Conservation (phyloP, 2,329 filamentous ascomycete genomes). For the Cadophora sp. region DNA sequence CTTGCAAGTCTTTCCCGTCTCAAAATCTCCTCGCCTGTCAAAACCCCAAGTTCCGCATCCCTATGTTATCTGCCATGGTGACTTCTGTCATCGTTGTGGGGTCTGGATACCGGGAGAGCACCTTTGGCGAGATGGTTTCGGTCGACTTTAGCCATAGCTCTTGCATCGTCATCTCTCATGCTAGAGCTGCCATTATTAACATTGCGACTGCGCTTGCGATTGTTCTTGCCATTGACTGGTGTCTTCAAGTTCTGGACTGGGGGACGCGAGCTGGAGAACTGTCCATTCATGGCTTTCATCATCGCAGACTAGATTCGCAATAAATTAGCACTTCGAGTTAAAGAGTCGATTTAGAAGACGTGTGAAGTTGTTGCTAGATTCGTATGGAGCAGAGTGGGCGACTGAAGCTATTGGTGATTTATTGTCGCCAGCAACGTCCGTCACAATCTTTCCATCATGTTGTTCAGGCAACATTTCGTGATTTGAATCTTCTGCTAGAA, state of each 20-base stretch:
- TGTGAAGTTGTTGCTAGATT: conserved; percentile 4
- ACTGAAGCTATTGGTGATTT: neutral
- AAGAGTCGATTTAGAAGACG: neutral
- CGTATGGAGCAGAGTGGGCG: neutral
- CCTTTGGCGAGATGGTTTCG: conserved; percentile 3
- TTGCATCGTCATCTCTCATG: neutral
- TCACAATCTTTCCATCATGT: neutral
- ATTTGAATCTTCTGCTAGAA: neutral
- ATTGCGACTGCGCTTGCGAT: neutral
- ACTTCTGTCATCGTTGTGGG: neutral
- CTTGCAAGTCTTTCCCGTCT: neutral
- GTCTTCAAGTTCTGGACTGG: neutral
- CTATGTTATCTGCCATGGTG: neutral
- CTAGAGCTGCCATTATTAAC: neutral
- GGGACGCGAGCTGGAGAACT: conserved; percentile 3
- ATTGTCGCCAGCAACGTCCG: conserved; percentile 6
- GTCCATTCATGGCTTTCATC: neutral
- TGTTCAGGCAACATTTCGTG: neutral
- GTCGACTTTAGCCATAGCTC: neutral
- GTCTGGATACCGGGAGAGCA: neutral
- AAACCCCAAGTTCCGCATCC: neutral
- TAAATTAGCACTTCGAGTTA: neutral
- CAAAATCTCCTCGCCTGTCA: too few relatives aligned
- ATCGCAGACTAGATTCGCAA: neutral
- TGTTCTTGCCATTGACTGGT: neutral